Evolutionary conservation across 352 stramenopile species (phyloP).

Genomic region (Blastocystis sp.): DNA sequence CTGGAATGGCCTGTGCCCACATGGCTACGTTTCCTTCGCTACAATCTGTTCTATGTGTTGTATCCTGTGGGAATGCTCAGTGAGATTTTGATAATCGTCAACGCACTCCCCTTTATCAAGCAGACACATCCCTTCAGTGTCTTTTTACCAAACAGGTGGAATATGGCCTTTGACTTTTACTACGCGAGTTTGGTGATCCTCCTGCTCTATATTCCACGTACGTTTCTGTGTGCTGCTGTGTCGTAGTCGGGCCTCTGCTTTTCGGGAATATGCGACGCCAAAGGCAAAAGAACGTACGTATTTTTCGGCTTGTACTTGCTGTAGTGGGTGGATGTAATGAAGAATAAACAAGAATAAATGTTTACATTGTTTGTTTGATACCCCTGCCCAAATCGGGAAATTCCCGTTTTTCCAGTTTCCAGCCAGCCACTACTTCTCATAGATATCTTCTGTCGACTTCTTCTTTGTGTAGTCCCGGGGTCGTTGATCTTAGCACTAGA

Average conservation of each 20-base stretch:
- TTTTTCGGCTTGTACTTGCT: not conserved
- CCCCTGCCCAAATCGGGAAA: not conserved
- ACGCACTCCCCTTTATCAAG: conserved; percentile 38
- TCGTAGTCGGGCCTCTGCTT: conserved; percentile 50
- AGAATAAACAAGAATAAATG: conserved; percentile 22
- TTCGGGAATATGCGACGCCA: conserved; percentile 43
- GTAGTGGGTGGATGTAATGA: conserved; percentile 49
- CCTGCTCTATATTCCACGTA: conserved; percentile 54
- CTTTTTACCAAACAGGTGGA: conserved; percentile 24
- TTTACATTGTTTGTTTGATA: not conserved
- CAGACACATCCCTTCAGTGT: conserved; percentile 25
- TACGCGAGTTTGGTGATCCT: conserved; percentile 4
- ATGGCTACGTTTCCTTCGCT: conserved; percentile 90
- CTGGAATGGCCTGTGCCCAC: conserved; percentile 79
- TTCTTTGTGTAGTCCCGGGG: not conserved
- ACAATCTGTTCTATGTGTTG: conserved; percentile 93
- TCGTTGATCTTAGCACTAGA: not conserved
- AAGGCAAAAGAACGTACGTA: conserved; percentile 40
- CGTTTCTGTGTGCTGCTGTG: not conserved
- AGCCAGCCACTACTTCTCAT: not conserved
- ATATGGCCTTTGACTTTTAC: conserved; percentile 60
- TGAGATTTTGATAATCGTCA: conserved; percentile 56
- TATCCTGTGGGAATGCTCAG: conserved; percentile 91
- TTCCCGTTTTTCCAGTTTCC: not conserved
- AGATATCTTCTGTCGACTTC: not conserved